Evolutionary conservation across 257 asterid species (phyloP).

Genomic region (Phtheirospermum japonicum): DNA sequence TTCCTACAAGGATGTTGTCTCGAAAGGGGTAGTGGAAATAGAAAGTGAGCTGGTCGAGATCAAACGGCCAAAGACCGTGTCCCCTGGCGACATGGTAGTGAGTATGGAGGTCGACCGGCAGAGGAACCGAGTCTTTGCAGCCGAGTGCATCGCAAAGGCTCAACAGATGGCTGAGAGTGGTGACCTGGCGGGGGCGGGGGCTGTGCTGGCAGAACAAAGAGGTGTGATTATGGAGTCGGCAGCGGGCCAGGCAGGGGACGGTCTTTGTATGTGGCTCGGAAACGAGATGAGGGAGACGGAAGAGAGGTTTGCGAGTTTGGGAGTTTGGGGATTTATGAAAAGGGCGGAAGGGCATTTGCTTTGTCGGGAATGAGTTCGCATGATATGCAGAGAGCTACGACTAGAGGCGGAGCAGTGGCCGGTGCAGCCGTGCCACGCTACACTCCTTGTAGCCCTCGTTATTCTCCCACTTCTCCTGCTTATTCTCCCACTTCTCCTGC

Average conservation of each 20-base stretch:
- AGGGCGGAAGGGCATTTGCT: not conserved
- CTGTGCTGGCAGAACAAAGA: not conserved
- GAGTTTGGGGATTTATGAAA: not conserved
- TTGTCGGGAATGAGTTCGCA: not conserved
- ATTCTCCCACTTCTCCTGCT: no score
- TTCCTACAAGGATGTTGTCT: not conserved
- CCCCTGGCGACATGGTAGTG: not conserved
- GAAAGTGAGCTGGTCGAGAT: not conserved
- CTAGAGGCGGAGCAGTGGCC: not conserved
- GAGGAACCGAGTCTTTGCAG: not conserved
- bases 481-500: no score
- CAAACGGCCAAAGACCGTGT: not conserved
- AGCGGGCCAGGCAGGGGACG: not conserved
- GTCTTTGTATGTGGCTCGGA: not conserved
- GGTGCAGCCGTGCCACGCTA: not conserved
- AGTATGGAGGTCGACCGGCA: not conserved
- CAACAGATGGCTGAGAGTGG: not conserved
- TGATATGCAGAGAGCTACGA: not conserved
- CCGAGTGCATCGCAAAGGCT: not conserved
- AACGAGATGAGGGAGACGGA: not conserved
- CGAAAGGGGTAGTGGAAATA: not conserved
- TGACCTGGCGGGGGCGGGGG: not conserved
- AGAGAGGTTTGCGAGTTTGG: not conserved
- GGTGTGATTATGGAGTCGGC: not conserved
- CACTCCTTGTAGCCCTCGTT: no score